Percentiles rank a stretch among this genome's conserved stretches.
Evolutionary conservation across 805 yeast genomes (phyloP).

Genomic region (Monosporozyma aerobia): DNA sequence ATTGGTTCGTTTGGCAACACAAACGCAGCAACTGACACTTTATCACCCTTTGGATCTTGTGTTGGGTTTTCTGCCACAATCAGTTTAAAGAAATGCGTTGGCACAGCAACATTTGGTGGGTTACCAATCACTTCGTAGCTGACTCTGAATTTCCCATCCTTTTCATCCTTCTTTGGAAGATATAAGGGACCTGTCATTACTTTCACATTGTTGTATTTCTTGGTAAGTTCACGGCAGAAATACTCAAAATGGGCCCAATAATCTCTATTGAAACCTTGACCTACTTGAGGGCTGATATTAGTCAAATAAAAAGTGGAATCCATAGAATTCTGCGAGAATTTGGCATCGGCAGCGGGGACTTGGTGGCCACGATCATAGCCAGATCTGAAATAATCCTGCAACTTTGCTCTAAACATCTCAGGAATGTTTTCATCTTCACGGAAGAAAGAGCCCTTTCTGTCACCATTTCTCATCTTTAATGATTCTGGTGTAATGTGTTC

Average conservation of each 20-base stretch:
- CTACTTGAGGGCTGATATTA: slow-evolving; percentile 95
- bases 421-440: slow-evolving; percentile 84
- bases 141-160: slow-evolving; percentile 78
- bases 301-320: slow-evolving; percentile 85
- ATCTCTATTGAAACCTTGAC: slow-evolving; percentile 94
- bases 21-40: slow-evolving; percentile 77
- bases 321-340: slow-evolving; percentile 84
- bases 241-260: slow-evolving; percentile 97
- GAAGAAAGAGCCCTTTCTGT: slow-evolving; percentile 74
- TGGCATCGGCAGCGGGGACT: slow-evolving; percentile 97
- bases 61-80: slow-evolving; percentile 67
- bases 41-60: slow-evolving; percentile 23
- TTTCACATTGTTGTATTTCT: slow-evolving; percentile 64
- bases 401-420: slow-evolving; percentile 56
- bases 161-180: slow-evolving; percentile 62
- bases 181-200: slow-evolving; percentile 91
- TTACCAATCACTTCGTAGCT: slow-evolving; percentile 89
- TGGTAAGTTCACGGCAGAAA: slow-evolving; percentile 70
- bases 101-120: slow-evolving; percentile 94
- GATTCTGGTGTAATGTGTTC: slow-evolving; percentile 82
- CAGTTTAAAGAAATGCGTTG: slow-evolving; percentile 91
- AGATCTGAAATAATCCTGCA: slow-evolving; percentile 83
- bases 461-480: slow-evolving; percentile 45
- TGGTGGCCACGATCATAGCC: slow-evolving; percentile 97
- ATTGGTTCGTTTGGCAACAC: slow-evolving; percentile 85